These are phyloP conservation scores for Baudoinia panamericana DNA, from an alignment of 495 filamentous ascomycete species.

Conservation along the genomic window DNA sequence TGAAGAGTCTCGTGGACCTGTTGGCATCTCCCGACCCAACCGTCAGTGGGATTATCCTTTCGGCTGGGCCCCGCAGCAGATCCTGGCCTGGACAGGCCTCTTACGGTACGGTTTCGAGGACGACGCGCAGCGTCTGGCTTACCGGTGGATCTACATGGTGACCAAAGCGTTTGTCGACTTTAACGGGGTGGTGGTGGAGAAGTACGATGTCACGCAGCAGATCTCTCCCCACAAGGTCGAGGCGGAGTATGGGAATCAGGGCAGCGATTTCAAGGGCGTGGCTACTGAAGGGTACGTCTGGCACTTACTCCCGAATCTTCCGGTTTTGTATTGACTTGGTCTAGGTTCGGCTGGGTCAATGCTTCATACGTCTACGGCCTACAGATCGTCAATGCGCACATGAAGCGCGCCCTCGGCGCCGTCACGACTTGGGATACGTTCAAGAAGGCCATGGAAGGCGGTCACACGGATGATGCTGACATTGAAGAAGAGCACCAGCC, in stretches of 20 bases:
- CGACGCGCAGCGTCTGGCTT: constrained; percentile 74
- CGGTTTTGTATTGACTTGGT: constrained; percentile 22
- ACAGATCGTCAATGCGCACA: constrained; percentile 68
- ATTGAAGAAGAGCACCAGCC: neutral
- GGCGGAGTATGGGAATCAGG: constrained; percentile 96
- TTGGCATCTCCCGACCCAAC: constrained; percentile 74
- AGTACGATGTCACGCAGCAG: constrained; percentile 87
- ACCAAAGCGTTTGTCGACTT: constrained; percentile 94
- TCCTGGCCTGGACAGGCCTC: constrained; percentile 88
- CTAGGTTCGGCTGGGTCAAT: constrained; percentile 96
- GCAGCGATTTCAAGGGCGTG: constrained; percentile 82
- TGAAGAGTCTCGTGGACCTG: constrained; percentile 64
- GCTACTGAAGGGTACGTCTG: constrained; percentile 74
- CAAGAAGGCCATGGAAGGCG: constrained; percentile 36
- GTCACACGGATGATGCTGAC: neutral
- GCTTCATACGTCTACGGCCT: constrained; percentile 88
- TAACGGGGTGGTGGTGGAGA: constrained; percentile 95
- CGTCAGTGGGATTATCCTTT: constrained; percentile 97
- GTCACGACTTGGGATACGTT: constrained; percentile 73
- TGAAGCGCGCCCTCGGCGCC: constrained; percentile 70
- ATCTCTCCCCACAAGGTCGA: constrained; percentile 84
- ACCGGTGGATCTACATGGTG: constrained; percentile 96
- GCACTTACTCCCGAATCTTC: neutral
- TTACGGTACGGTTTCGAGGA: constrained; percentile 80
- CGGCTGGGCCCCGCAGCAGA: constrained; percentile 97